Evolutionary conservation across 495 filamentous ascomycete species (phyloP).

Genomic region (Cercophora sp.): DNA sequence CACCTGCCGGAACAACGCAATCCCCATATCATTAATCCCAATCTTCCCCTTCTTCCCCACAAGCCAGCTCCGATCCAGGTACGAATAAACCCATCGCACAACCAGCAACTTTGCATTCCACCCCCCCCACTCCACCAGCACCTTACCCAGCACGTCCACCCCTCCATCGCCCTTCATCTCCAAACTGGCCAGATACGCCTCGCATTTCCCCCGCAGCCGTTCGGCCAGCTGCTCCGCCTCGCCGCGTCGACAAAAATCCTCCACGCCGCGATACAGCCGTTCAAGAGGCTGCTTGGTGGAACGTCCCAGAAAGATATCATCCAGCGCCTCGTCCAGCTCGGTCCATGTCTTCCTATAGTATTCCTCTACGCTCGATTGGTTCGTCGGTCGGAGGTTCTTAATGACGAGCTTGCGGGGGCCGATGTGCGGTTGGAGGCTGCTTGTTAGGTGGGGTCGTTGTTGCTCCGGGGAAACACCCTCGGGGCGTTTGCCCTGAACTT

Average conservation of each 20-base stretch:
- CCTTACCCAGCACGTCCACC: conserved; percentile 52
- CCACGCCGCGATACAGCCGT: conserved; percentile 81
- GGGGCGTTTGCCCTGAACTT: conserved; percentile 37
- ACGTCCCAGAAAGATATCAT: conserved; percentile 62
- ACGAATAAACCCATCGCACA: conserved; percentile 84
- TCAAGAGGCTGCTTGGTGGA: conserved; percentile 68
- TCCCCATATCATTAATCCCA: conserved; percentile 54
- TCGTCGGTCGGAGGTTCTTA: conserved; percentile 72
- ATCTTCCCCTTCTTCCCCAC: conserved; percentile 39
- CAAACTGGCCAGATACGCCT: conserved; percentile 51
- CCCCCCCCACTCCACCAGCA: conserved; percentile 66
- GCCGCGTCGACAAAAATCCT: conserved; percentile 80
- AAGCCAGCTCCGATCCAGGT: conserved; percentile 85
- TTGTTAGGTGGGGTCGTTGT: conserved; percentile 41
- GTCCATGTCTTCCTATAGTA: conserved; percentile 71
- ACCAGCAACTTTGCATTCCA: conserved; percentile 77
- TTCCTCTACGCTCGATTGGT: conserved; percentile 44
- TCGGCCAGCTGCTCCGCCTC: conserved; percentile 61
- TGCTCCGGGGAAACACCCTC: too few relatives aligned
- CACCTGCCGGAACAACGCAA: conserved; percentile 56
- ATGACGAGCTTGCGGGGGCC: conserved; percentile 80
- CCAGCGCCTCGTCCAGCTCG: conserved; percentile 68
- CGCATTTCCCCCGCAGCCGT: conserved; percentile 59
- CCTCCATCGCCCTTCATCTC: conserved; percentile 53
- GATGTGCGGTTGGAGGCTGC: conserved; percentile 48